Evolutionary conservation across 139 green algal genomes (phyloP).

Genomic region (Chlorella sp.): DNA sequence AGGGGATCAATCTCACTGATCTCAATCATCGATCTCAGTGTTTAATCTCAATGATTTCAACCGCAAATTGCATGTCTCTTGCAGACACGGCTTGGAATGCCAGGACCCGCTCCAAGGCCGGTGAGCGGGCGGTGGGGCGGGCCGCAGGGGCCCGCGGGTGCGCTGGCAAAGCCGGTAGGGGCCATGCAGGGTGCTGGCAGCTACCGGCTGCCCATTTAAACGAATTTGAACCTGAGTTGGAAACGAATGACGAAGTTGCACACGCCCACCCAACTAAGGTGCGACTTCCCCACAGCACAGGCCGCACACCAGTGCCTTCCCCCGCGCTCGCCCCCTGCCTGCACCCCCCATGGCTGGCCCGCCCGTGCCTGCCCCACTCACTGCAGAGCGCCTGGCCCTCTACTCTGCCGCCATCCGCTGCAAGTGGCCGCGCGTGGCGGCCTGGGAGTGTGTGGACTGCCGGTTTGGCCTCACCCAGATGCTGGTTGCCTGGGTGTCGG

Average conservation of each 20-base stretch:
- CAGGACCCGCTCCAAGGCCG: not conserved
- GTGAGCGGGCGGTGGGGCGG: not conserved
- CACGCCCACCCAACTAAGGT: too few relatives aligned
- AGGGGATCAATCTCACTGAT: too few relatives aligned
- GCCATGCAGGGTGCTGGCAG: too few relatives aligned
- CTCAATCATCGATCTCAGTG: not conserved
- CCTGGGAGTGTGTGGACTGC: not conserved
- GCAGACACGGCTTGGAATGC: not conserved
- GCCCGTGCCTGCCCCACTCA: not conserved
- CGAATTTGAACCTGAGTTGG: too few relatives aligned
- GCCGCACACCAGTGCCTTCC: not conserved
- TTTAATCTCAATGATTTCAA: not conserved
- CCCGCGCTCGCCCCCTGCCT: not conserved
- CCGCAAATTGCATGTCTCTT: not conserved
- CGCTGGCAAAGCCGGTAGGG: too few relatives aligned
- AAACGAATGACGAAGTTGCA: not conserved
- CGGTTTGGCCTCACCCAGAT: not conserved
- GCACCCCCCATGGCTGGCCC: not conserved
- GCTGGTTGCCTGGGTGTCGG: not conserved
- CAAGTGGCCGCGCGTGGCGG: conserved; percentile 12
- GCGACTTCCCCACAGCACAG: too few relatives aligned
- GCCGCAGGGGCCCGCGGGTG: too few relatives aligned
- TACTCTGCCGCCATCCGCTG: not conserved
- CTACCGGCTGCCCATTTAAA: not conserved
- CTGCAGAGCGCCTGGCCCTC: not conserved